Conservation (phyloP, 257 asterid genomes). For the Primulina huaijiensis region DNA sequence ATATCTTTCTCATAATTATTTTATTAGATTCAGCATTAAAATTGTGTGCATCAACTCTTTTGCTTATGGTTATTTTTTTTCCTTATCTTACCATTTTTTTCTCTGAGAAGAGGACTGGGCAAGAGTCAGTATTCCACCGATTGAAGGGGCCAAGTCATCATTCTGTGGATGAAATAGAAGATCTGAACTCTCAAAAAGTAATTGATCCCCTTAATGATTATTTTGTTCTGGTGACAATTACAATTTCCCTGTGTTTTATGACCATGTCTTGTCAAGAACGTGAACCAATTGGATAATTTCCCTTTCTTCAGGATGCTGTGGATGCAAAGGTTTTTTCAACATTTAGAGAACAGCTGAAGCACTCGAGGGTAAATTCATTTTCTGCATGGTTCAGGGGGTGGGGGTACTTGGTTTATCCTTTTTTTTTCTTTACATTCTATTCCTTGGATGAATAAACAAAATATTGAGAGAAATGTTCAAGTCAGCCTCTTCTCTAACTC, state of each 20-base stretch:
- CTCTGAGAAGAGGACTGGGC: conserved; percentile 41
- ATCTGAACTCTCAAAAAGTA: conserved; percentile 56
- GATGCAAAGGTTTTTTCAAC: conserved; percentile 51
- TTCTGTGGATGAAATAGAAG: conserved; percentile 55
- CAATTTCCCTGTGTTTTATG: neutral
- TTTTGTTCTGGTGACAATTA: neutral
- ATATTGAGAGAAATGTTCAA: neutral
- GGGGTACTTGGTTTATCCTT: neutral
- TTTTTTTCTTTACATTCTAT: too few species aligned
- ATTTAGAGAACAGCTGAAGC: conserved; percentile 65
- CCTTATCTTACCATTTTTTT: conserved; percentile 17
- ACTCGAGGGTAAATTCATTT: conserved; percentile 56
- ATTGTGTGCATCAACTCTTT: neutral
- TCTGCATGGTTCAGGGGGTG: conserved; percentile 7
- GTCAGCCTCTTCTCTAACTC: neutral
- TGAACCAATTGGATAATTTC: conserved; percentile 23
- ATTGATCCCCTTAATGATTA: conserved; percentile 20
- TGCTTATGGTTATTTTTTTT: conserved; percentile 10
- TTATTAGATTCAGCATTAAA: neutral
- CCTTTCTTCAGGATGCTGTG: conserved; percentile 47
- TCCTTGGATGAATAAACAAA: neutral
- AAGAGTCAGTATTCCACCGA: conserved; percentile 64
- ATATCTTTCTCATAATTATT: conserved; percentile 15
- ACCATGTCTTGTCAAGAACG: conserved; percentile 8
- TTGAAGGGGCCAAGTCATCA: conserved; percentile 78